Conservation (phyloP, 176 grass and related monocot genomes). For the Coix lacrymajobi region DNA sequence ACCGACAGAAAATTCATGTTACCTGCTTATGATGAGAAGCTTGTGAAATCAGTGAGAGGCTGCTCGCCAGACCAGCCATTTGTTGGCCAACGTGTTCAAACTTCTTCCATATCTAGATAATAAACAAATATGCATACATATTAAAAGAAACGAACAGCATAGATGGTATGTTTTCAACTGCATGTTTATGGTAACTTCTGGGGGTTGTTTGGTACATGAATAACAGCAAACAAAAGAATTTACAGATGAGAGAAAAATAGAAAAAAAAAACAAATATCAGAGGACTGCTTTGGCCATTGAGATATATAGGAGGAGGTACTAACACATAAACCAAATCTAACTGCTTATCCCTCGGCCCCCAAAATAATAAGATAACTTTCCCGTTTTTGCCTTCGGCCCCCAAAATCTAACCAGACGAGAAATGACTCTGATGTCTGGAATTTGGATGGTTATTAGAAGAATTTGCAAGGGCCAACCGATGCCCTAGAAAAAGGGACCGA, state of each 20-base stretch:
- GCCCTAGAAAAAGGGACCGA: background rate
- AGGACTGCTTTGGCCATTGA: background rate
- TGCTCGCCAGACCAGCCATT: constrained; percentile 57
- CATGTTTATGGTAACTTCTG: constrained; percentile 6
- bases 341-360: background rate
- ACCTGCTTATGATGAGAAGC: constrained; percentile 84
- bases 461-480: background rate
- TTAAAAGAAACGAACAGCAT: background rate
- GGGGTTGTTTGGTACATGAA: background rate
- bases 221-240: background rate
- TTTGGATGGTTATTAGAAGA: background rate
- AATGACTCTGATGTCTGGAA: background rate
- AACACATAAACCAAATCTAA: constrained; percentile 8
- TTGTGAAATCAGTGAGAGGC: constrained; percentile 54
- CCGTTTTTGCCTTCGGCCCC: background rate
- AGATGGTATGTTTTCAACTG: background rate
- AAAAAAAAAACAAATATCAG: constrained; percentile 8
- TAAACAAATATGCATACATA: background rate
- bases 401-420: no score
- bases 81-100: constrained; percentile 63
- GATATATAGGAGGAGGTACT: background rate
- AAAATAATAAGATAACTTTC: background rate
- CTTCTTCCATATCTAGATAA: constrained; percentile 67
- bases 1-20: background rate
- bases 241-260: background rate